A percentile compares a stretch with the other conserved stretches of the same genome.
phyloP scores from a whole-genome alignment of 148 eudicot species.

The Fagopyrum homotropicum region DNA sequence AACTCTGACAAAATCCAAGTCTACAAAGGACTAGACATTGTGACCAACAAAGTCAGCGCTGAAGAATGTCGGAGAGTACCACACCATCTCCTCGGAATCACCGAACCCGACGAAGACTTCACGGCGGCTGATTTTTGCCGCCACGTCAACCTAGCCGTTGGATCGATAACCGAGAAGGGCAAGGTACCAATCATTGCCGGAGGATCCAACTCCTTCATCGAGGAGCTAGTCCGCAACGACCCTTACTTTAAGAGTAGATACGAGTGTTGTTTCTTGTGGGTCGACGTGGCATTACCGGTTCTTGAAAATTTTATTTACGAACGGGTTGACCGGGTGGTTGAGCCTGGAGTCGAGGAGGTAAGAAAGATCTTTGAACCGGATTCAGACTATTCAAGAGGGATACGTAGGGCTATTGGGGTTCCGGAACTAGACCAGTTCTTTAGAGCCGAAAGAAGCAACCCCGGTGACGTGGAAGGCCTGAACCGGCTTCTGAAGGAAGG shows the following conservation, averaged over 20 bases:
- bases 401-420: slow-evolving; percentile 29
- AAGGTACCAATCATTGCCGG: slow-evolving; percentile 31
- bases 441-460: slow-evolving; percentile 9
- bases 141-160: not conserved
- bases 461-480: not conserved
- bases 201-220: slow-evolving; percentile 30
- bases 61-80: slow-evolving; percentile 18
- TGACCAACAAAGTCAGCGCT: slow-evolving; percentile 27
- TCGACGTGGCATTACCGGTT: slow-evolving; percentile 16
- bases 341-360: slow-evolving; percentile 26
- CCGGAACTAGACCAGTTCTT: slow-evolving; percentile 26
- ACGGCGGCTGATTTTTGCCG: slow-evolving; percentile 16
- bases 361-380: slow-evolving; percentile 14
- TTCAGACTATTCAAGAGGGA: slow-evolving; percentile 19
- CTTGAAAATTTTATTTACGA: slow-evolving; percentile 11
- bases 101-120: slow-evolving; percentile 20
- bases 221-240: slow-evolving; percentile 18
- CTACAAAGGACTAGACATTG: slow-evolving; percentile 29
- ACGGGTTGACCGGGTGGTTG: slow-evolving; percentile 30
- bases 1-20: slow-evolving; percentile 38
- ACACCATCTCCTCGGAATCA: slow-evolving; percentile 27
- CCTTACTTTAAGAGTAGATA: slow-evolving; percentile 10
- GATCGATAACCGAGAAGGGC: not conserved
- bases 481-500: slow-evolving; percentile 16
- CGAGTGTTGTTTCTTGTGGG: slow-evolving; percentile 23